Base-by-base conservation (phyloP, 495 filamentous ascomycete species). In the Trypethelium eluteriae region DNA sequence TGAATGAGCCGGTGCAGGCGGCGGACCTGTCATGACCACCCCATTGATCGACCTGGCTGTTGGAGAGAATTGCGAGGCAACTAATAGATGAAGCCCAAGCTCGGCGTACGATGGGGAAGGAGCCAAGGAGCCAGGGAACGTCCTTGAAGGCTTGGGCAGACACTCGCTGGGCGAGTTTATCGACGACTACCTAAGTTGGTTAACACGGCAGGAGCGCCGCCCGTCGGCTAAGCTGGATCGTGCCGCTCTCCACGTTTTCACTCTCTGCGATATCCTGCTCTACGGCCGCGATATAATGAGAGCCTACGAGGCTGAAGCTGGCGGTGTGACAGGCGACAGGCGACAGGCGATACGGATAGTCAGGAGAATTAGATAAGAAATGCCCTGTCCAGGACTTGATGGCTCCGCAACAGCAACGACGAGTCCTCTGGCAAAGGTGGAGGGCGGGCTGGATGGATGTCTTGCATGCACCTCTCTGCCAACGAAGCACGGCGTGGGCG, bases 1-100 rank as follows among this genome's bases (percentile, higher is more conserved):
- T 39, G 67, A 64, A 64, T 76, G 72, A 32, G 71, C 69, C 62
- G 75, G 74, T 68, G 72, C 75, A 25, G 74, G 74, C 61, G 71
- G 74, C 70, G 75, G 75, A 34, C 38, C n/a, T 12, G 41, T 63
- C 38, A 41, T 47, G 41, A 38, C 41, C 25, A 25, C 25, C n/a
- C 62, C 62, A 63, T 47, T 39, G 38, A 41, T 41, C 32, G 38
- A n/a, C 10, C 62, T 32, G 41, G 18, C 62, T 25, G n/a, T 25
- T 25, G 62, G 41, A 39, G 12, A 14, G 5, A 41, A 44, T 44
- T 14, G 41, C 41, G 41, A 44, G 41, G 41, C 41, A 44, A 44
- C 41, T 44, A 25, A 25, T 25, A 25, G 25, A 25, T 14, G 41
- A 44, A 14, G 59, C 32, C 16, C 12, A 62, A 53, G 14, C 9